phyloP scores from a whole-genome alignment of 169 alveolate genomes.

The Pseudocohnilembus persalinus region DNA sequence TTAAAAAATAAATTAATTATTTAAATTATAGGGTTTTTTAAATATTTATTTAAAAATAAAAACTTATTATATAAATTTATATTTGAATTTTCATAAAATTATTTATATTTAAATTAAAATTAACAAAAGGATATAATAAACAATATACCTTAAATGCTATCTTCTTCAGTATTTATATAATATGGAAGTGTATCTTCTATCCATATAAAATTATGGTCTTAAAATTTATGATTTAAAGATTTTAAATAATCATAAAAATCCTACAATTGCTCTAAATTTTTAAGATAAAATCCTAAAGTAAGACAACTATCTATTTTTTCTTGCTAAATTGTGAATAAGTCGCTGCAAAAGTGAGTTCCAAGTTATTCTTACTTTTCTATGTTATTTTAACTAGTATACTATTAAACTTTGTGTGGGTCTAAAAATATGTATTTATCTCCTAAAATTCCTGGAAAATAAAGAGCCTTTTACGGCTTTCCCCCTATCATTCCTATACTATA shows the following conservation, averaged over 20 bases:
- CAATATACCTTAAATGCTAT: no score
- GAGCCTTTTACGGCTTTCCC: slow-evolving; percentile 46
- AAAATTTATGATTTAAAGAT: not conserved
- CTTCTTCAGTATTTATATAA: no score
- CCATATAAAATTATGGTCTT: not conserved
- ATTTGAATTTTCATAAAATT: no score
- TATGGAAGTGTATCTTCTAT: no score
- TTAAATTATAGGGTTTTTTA: no score
- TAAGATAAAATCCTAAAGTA: not conserved
- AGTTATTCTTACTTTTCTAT: not conserved
- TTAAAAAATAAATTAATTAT: no score
- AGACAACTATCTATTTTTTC: not conserved
- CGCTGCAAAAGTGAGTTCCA: not conserved
- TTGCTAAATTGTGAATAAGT: not conserved
- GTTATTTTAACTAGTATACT: not conserved
- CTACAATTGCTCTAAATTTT: not conserved
- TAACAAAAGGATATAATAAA: no score
- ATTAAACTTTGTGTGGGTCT: slow-evolving; percentile 49
- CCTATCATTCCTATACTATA: slow-evolving; percentile 41
- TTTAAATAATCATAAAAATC: not conserved
- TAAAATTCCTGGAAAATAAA: slow-evolving; percentile 39
- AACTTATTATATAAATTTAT: no score
- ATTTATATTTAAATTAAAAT: no score
- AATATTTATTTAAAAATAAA: no score
- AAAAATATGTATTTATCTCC: slow-evolving; percentile 39